Conservation (phyloP, 176 grass and related monocot genomes). For the Rhynchospora tenuis region DNA sequence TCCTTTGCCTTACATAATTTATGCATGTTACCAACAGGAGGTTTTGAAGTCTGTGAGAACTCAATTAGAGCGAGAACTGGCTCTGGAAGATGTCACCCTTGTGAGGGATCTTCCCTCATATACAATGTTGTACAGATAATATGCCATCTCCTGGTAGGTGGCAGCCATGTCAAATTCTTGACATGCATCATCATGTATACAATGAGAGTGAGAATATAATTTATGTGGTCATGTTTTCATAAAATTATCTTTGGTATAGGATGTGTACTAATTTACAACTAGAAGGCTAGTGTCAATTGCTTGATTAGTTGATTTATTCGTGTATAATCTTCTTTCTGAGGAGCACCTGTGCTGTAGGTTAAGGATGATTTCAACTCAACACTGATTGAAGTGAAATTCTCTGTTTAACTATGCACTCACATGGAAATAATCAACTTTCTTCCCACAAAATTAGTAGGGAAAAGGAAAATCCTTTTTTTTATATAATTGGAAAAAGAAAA, state of each 20-base stretch:
- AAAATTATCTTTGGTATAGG: not conserved
- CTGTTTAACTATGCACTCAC: not conserved
- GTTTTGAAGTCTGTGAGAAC: conserved; percentile 83
- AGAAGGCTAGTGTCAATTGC: not conserved
- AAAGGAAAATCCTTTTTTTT: no score
- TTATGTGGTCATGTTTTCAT: not conserved
- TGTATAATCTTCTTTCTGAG: not conserved
- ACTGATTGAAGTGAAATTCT: not conserved
- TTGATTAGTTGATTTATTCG: not conserved
- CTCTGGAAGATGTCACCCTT: conserved; percentile 49
- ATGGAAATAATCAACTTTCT: not conserved
- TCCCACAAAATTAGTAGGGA: not conserved
- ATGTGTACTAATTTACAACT: not conserved
- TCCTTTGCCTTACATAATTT: not conserved
- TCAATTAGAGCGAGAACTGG: conserved; percentile 75
- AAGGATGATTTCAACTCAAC: not conserved
- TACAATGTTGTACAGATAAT: conserved; percentile 62
- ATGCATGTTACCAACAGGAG: conserved; percentile 40
- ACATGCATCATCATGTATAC: not conserved
- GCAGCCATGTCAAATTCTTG: not conserved
- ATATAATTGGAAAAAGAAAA: no score
- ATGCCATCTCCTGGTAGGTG: not conserved
- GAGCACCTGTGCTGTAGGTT: not conserved
- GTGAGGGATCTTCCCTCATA: conserved; percentile 80
- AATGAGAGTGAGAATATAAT: not conserved